Evolutionary conservation across 1,139 yeast species (phyloP), one percentile per base, ranked within the genome.

Genomic region (Debaryomyces udenii): DNA sequence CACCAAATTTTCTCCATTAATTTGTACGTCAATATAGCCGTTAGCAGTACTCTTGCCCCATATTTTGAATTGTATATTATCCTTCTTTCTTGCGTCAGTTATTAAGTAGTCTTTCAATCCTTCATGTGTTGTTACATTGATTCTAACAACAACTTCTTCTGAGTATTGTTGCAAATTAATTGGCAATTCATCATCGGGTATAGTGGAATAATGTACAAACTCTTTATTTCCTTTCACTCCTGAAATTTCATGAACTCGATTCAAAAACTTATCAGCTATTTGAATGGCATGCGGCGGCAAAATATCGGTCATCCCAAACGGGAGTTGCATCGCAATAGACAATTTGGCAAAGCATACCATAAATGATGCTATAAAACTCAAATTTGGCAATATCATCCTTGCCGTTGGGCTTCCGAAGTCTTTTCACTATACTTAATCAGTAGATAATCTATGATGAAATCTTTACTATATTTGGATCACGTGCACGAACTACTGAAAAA

Each of bases 71-170:
- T 44, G 40, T 13, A 60, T 44, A 10, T 44, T 44, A 27, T 42
- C 33, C 31, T 20, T 31, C 17, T 13, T 20, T 9, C 26, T 22
- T 11, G 41, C 35, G 9, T 40, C 32, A 7, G 30, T 20, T 9
- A 56, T 34, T 32, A 67, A 51, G 37, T 46, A 51, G 32, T 53
- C 47, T 33, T 53, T 52, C 30, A 68, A 50, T 4, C 55, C 52
- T 6, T 37, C 18, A 37, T 56, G 42, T 4, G 49, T 44, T 3
- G 49, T 44, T 44, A 57, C 58, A 22, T 55, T 44, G 3, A 68
- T 53, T 50, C 91, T 69, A 11, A 83, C 57, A 10, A 86, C 84
- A 35, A 71, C 64, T 29, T 77, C 74, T 18, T 67, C 70, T 18
- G 62, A 60, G 53, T 84, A 85, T 46, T 76, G 79, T 0, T 49